A percentile compares a stretch with the other conserved stretches of the same genome.
Conservation (phyloP, 257 asterid species). For the Ajuga chamaepitys region DNA sequence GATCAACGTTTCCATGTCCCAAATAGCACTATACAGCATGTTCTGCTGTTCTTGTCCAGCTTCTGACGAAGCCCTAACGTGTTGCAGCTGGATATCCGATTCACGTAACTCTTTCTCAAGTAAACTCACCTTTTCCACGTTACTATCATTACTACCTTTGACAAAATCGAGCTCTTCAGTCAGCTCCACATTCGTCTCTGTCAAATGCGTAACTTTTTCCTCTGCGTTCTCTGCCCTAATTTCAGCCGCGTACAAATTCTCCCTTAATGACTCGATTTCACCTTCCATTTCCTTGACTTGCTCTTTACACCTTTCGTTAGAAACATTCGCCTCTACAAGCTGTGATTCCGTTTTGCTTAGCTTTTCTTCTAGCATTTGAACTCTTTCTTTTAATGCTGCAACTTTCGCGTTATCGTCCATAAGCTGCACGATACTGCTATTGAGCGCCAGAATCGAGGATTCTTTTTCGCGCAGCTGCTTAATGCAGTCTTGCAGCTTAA, state of each 20-base stretch:
- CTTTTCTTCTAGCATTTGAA: slow-evolving; percentile 38
- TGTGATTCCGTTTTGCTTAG: slow-evolving; percentile 26
- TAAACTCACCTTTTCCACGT: slow-evolving; percentile 42
- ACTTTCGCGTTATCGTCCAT: slow-evolving; percentile 42
- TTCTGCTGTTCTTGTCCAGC: slow-evolving; percentile 87
- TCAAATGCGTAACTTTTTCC: slow-evolving; percentile 42
- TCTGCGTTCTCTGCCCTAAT: slow-evolving; percentile 11
- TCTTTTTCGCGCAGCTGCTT: slow-evolving; percentile 44
- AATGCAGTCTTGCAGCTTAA: slow-evolving; percentile 32
- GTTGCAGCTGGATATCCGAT: slow-evolving; percentile 58
- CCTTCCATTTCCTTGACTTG: slow-evolving; percentile 15
- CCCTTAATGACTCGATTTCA: slow-evolving; percentile 20
- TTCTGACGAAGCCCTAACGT: slow-evolving; percentile 68
- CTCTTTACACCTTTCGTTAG: slow-evolving; percentile 7
- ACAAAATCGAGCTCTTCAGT: slow-evolving; percentile 69
- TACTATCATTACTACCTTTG: slow-evolving; percentile 54
- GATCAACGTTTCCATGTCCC: slow-evolving; percentile 94
- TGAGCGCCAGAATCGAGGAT: slow-evolving; percentile 32
- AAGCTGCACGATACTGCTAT: slow-evolving; percentile 28
- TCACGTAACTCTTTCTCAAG: slow-evolving; percentile 69
- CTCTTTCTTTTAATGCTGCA: slow-evolving; percentile 35
- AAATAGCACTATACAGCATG: slow-evolving; percentile 78
- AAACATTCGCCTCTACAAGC: slow-evolving; percentile 9
- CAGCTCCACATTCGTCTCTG: slow-evolving; percentile 66
- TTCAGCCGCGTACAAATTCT: slow-evolving; percentile 17